phyloP scores from a whole-genome alignment of 164 flowering plant genomes.

The Cinnamomum micranthum region DNA sequence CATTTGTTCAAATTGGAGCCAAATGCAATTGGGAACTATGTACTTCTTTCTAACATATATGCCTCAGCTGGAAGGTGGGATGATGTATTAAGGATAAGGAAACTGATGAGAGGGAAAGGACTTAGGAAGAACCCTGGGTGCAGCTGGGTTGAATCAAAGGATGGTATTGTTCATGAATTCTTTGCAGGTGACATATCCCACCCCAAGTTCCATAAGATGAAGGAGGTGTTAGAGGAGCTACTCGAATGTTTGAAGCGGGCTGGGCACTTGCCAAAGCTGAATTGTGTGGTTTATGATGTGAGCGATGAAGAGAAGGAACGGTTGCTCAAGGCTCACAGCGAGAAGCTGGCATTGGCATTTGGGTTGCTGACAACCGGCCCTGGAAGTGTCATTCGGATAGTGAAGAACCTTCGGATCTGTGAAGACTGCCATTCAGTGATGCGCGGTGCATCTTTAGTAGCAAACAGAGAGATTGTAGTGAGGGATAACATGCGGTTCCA shows the following conservation, averaged over 20 bases:
- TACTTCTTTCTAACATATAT: conserved; percentile 26
- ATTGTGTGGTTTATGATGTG: conserved; percentile 18
- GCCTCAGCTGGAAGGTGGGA: conserved; percentile 20
- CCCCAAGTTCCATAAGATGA: conserved; percentile 15
- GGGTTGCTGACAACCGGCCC: conserved; percentile 15
- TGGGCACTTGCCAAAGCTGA: conserved; percentile 19
- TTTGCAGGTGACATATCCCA: conserved; percentile 22
- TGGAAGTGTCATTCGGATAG: conserved; percentile 17
- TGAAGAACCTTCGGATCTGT: conserved; percentile 24
- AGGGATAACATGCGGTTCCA: conserved; percentile 26
- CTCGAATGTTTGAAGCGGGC: conserved; percentile 11
- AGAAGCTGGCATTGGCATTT: conserved; percentile 26
- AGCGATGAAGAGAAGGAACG: conserved; percentile 21
- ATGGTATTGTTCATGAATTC: conserved; percentile 24
- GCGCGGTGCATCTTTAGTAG: conserved; percentile 18
- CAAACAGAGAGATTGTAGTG: conserved; percentile 18
- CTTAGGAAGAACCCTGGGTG: conserved; percentile 26
- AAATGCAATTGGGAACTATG: conserved; percentile 18
- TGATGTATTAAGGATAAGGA: conserved; percentile 18
- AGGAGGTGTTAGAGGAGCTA: conserved; percentile 20
- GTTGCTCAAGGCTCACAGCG: conserved; percentile 22
- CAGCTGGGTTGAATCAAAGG: conserved; percentile 26
- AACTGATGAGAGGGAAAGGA: conserved; percentile 19
- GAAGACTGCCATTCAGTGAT: conserved; percentile 26
- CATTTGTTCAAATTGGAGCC: conserved; percentile 27